Evolutionary conservation across 2,329 filamentous ascomycete species (phyloP), one percentile per base, ranked within the genome.

Genomic region (Venturia effusa): DNA sequence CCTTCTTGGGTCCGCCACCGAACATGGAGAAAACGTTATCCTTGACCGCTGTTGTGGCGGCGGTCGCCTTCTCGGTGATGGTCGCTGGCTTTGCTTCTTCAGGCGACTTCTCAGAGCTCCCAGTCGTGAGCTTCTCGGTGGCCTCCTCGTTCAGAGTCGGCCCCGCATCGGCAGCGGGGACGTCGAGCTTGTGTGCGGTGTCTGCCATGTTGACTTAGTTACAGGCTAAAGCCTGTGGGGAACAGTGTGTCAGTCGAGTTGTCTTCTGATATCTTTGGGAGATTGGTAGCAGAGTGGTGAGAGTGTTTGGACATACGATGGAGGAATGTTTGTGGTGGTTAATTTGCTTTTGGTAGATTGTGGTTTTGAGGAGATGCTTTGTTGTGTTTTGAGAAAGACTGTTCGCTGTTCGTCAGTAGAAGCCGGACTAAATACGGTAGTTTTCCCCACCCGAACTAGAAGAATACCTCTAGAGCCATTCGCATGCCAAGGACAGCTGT

Each of bases 21-120:
- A 99, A 99, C 94, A 99, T 97, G 77, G 90, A 93, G 82, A 97
- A 97, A 68, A 97, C 90, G 68, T 80, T 80, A 70, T 80, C 78
- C 73, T 80, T 80, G 24, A 78, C 78, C 43, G 77, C 73, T 22
- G 74, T 66, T 2, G 73, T 62, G 32, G 63, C 66, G 40, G 61
- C 45, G 11, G 73, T 67, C 30, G 73, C 75, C 37, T 72, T 63
- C 34, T 59, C 59, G 17, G 65, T 59, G 17, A 55, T 37, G 30
- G 45, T 63, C 13, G 45, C 61, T n/a, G 61, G 78, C 81, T 83
- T 83, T 71, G 81, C 78, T 70, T 84, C 81, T 69, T 57, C 55
- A 51, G 70, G 59, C 22, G 37, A 7, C 51, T 57, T 67, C 64
- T 75, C 73, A 27, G 72, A 70, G 59, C 71, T 71, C 67, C 72